Base-by-base conservation (phyloP, 2,329 filamentous ascomycete genomes). In the Xylaria multiplex region DNA sequence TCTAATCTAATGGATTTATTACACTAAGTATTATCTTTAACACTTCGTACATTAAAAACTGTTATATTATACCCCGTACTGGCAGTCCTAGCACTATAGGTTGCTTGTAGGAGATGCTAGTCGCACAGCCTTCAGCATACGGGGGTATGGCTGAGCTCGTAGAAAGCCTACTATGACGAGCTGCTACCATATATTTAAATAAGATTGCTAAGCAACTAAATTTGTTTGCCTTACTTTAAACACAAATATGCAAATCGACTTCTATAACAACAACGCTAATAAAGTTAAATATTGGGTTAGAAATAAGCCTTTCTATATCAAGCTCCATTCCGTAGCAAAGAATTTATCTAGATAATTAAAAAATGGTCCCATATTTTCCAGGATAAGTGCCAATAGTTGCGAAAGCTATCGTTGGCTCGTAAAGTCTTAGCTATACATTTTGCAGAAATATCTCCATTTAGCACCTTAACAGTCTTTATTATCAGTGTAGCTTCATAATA, bases 341-440 rank as follows among this genome's bases (percentile, higher is more conserved):
- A 73, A 74, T 35, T 61, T 56, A 49, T 80, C 77, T 4, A 81
- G 69, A 16, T 75, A 71, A 2, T 70, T 58, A 3, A 79, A 48
- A 53, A 80, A 79, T 0, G 72, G 68, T 16, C 50, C 56, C 1
- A 74, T 74, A 66, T 81, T 81, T 37, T 79, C 76, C 4, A 80
- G 55, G 55, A 81, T 79, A 27, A 74, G 68, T 0, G 78, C 78
- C 59, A 81, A 67, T 1, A 80, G 72, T 9, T 70, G 76, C 67
- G 78, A 76, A 24, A 81, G 73, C 49, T 81, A n/a, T n/a, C n/a
- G 78, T 59, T 79, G 76, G 2, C 76, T 76, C 1, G 79, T 74
- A 56, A 81, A 81, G 0, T 79, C 79, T 1, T 77, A 76, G 63
- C 79, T 81, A 66, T 78, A 78, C 30, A 5, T 59, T 24, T 42